Conservation (phyloP, 225 moss, liverwort and hornwort genomes). For the Climacium dendroides region DNA sequence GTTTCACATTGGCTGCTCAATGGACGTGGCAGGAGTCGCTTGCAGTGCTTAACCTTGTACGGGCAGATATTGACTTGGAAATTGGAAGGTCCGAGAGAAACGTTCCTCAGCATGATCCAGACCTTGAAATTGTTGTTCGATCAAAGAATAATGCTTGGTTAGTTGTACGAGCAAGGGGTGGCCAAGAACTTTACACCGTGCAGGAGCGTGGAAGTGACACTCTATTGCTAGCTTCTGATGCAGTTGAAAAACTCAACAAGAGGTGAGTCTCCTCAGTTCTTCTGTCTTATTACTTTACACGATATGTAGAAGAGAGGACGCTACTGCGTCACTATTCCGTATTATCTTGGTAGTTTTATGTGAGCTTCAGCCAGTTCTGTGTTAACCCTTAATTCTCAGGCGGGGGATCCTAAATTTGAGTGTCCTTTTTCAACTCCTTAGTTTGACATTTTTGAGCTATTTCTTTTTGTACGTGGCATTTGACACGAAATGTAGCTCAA, state of each 20-base stretch:
- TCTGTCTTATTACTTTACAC: not conserved
- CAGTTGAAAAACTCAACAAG: slow-evolving; percentile 71
- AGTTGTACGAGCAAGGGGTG: slow-evolving; percentile 48
- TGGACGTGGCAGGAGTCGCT: slow-evolving; percentile 57
- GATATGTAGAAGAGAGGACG: not conserved
- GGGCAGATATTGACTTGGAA: slow-evolving; percentile 59
- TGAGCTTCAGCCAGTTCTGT: not conserved
- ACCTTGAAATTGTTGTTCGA: slow-evolving; percentile 61
- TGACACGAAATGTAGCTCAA: not conserved
- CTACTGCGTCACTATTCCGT: not conserved
- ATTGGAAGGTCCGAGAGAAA: slow-evolving; percentile 39
- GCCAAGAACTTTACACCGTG: slow-evolving; percentile 63
- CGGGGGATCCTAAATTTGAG: not conserved
- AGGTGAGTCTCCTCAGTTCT: slow-evolving; percentile 11
- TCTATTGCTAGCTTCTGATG: slow-evolving; percentile 59
- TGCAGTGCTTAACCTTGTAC: slow-evolving; percentile 50
- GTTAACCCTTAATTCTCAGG: not conserved
- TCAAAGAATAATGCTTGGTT: slow-evolving; percentile 85
- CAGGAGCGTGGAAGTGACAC: slow-evolving; percentile 64
- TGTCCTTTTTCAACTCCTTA: not conserved
- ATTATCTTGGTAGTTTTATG: not conserved
- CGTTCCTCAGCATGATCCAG: slow-evolving; percentile 25
- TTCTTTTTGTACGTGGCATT: not conserved
- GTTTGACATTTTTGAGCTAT: not conserved
- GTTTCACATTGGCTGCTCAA: not conserved